Evolutionary conservation across 805 yeast species (phyloP), one percentile per base, ranked within the genome.

Genomic region (Wickerhamiella nectarea): DNA sequence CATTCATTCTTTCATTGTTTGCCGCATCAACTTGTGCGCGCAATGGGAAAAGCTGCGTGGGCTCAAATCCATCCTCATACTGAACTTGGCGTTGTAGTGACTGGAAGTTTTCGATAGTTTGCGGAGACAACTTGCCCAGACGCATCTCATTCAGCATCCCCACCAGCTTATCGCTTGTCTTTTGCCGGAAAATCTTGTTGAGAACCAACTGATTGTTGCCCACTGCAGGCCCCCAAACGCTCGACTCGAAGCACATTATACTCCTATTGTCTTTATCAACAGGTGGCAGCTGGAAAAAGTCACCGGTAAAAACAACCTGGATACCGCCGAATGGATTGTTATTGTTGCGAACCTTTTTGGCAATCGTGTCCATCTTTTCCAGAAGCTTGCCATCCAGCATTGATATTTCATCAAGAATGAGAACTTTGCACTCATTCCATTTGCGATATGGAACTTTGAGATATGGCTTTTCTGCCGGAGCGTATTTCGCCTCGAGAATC

Each of bases 201-300:
- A 91, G 66, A 39, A 81, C 62, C 18, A 85, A 70, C 0, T 83
- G 80, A 44, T 72, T 71, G 5, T 70, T 60, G 18, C 39, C 36
- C 34, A 89, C 69, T 4, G 75, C 72, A 26, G 60, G 62, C n/a
- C 62, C 61, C 97, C 98, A 91, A 33, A 74, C 63, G 6, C 64
- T 56, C 6, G 84, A 70, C 55, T 85, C 80, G 56, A 91, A 91
- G 49, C 94, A 80, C 53, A 80, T 84, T 10, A 17, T 21, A 8
- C 6, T 4, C 20, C 10, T 11, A 4, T 31, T 26, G 18, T 14
- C 18, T 7, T 15, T 6, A 17, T 29, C 21, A 11, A 89, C 94
- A 0, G 98, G 98, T 0, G 98, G 97, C 45, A 91, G 65, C 62
- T 91, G 98, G 61, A 80, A 87, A 58, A 89, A 91, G 61, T 91